phyloP scores from a whole-genome alignment of 108 stramenopile species.

The Discostella stelligeroides region DNA sequence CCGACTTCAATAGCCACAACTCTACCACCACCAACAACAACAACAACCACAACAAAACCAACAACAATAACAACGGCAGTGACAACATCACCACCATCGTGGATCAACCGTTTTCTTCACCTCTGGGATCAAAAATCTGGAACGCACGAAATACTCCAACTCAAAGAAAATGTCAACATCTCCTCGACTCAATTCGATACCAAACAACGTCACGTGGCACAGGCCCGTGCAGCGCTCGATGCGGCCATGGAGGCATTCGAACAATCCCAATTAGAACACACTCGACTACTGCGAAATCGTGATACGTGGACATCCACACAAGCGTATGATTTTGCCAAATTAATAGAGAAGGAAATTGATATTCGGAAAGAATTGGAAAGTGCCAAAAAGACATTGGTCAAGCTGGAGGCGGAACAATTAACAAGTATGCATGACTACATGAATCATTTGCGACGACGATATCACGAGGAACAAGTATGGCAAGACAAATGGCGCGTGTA shows the following conservation, averaged over 20 bases:
- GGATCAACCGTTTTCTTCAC: constrained; percentile 4
- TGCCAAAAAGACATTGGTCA: constrained; percentile 35
- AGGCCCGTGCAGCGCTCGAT: constrained; percentile 42
- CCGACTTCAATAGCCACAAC: neutral
- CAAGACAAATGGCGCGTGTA: constrained; percentile 69
- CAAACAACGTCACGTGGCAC: constrained; percentile 32
- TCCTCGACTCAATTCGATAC: constrained; percentile 54
- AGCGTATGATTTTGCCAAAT: constrained; percentile 57
- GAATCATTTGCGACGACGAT: constrained; percentile 59
- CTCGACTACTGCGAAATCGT: constrained; percentile 47
- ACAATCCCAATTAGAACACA: constrained; percentile 41
- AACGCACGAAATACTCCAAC: constrained; percentile 43
- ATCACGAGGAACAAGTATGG: constrained; percentile 78
- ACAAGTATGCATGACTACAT: constrained; percentile 53
- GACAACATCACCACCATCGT: neutral
- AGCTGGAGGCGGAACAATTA: constrained; percentile 33
- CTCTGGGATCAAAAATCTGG: constrained; percentile 58
- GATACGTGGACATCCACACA: constrained; percentile 58
- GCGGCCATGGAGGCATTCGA: constrained; percentile 41
- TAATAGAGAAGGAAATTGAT: constrained; percentile 46
- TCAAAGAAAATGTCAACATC: constrained; percentile 49
- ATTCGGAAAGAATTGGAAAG: constrained; percentile 37
- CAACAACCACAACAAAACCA: neutral
- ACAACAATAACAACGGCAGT: neutral
- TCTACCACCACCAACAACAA: too few species aligned